Base-by-base conservation (phyloP, 495 filamentous ascomycete species). In the Aspergillus cavernicola region DNA sequence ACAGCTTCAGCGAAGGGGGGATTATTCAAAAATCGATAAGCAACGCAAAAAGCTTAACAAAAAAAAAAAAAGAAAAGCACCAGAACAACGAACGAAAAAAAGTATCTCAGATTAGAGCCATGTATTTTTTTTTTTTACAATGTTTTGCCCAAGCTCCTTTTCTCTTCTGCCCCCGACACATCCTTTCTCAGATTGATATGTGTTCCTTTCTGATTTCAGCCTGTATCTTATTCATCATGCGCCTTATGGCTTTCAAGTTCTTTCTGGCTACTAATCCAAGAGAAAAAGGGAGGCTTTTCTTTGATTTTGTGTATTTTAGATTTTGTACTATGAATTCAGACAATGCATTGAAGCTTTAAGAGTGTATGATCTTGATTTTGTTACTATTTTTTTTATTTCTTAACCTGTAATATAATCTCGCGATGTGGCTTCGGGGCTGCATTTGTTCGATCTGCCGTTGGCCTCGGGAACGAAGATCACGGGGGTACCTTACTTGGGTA, bases 71-170 rank as follows among this genome's bases (percentile, higher is more conserved):
- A 50, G 45, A 45, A 47, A 49, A 43, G 31, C 32, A 40, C 32
- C 41, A 6, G 42, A 49, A 39, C 31, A 52, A 52, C 43, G 18
- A 23, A 49, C 16, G 40, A 51, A 48, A 48, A 56, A 51, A 50
- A 56, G 29, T 19, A 26, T 23, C 23, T n/a, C 22, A 38, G 52
- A 57, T 46, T 53, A 52, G 51, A 54, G 22, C 35, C 53, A 46
- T 59, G 53, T 59, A 58, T 54, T 52, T 45, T 57, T 54, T 52
- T 45, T 57, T 54, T 45, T 37, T 12, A 38, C 36, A 32, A 12
- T 53, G 53, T 48, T 56, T 45, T 60, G 45, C 32, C 61, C 52
- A 52, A 49, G 52, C 51, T 55, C 53, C 35, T 42, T 42, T 48
- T 55, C 6, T 22, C 32, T 53, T 52, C 41, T 46, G 12, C 37